Percentiles rank a stretch among this genome's conserved stretches.
Evolutionary conservation across 2,329 filamentous ascomycete genomes (phyloP).

Genomic region (Teratosphaeria nubilosa): DNA sequence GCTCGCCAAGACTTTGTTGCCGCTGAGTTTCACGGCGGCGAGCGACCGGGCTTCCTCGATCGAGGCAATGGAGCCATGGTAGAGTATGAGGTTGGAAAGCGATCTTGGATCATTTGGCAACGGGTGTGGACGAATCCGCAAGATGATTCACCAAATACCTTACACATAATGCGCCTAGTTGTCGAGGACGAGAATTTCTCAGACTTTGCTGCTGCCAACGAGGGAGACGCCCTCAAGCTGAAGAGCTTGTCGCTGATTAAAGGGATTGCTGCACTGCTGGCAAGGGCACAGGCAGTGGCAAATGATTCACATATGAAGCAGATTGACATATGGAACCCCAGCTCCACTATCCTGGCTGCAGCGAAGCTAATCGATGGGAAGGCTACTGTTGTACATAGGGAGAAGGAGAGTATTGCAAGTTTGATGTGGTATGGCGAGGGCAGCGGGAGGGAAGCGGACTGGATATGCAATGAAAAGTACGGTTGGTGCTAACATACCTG

Average conservation of each 20-base stretch:
- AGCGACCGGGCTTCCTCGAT: conserved; percentile 38
- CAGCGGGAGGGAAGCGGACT: conserved; percentile 47
- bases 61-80: conserved; percentile 52
- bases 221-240: conserved; percentile 10
- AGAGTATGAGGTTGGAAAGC: conserved; percentile 30
- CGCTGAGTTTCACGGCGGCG: conserved; percentile 47
- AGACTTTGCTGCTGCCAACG: conserved; percentile 16
- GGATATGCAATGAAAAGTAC: conserved; percentile 69
- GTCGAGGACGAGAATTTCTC: conserved; percentile 43
- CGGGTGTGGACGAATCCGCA: conserved; percentile 52
- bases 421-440: conserved; percentile 58
- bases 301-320: conserved; percentile 57
- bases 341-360: conserved; percentile 36
- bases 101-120: conserved; percentile 68
- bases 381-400: conserved; percentile 45
- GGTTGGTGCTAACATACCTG: conserved; percentile 54
- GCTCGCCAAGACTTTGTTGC: conserved; percentile 72
- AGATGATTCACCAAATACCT: conserved; percentile 48
- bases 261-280: conserved; percentile 53
- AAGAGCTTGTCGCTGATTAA: conserved; percentile 27
- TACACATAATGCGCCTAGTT: conserved; percentile 60
- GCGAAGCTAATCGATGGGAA: conserved; percentile 36
- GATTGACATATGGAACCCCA: conserved; percentile 79
- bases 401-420: conserved; percentile 59
- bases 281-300: conserved; percentile 60